Evolutionary conservation across 2,329 filamentous ascomycete species (phyloP).

Genomic region (Penicillium janthinellum): DNA sequence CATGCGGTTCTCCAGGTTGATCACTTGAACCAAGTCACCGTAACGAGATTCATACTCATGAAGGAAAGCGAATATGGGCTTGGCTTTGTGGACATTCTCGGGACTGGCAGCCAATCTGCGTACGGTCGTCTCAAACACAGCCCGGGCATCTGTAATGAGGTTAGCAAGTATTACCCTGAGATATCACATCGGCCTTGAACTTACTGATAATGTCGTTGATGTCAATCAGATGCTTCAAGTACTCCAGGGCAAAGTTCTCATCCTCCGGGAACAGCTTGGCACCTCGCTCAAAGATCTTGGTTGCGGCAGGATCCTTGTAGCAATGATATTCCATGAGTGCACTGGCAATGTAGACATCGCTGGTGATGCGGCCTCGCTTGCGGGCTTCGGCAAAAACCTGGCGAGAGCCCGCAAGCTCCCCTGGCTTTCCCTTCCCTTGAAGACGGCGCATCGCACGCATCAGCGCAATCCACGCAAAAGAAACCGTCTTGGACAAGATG

Average conservation of each 20-base stretch:
- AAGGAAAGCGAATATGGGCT: conserved; percentile 85
- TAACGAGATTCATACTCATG: conserved; percentile 95
- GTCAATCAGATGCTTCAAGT: conserved; percentile 89
- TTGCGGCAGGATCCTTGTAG: conserved; percentile 89
- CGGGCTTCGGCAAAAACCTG: conserved; percentile 89
- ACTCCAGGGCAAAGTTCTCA: conserved; percentile 90
- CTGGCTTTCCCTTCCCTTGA: conserved; percentile 77
- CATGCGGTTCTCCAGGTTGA: conserved; percentile 90
- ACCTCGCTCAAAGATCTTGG: conserved; percentile 94
- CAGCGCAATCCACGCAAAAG: conserved; percentile 91
- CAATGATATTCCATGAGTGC: conserved; percentile 93
- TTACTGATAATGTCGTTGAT: conserved; percentile 92
- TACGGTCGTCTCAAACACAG: conserved; percentile 93
- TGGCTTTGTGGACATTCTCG: conserved; percentile 72
- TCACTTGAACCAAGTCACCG: conserved; percentile 87
- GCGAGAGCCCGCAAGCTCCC: conserved; percentile 71
- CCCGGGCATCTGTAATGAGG: conserved; percentile 71
- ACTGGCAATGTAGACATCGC: conserved; percentile 91
- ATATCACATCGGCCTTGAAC: conserved; percentile 37
- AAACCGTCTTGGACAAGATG: conserved; percentile 79
- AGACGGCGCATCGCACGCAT: conserved; percentile 93
- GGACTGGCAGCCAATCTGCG: conserved; percentile 77
- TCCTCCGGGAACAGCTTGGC: conserved; percentile 92
- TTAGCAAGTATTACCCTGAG: conserved; percentile 14
- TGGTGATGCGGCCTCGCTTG: conserved; percentile 82